These are phyloP conservation scores for Trifolium pratense DNA, from an alignment of 306 rosid genomes.

Conservation along the genomic window DNA sequence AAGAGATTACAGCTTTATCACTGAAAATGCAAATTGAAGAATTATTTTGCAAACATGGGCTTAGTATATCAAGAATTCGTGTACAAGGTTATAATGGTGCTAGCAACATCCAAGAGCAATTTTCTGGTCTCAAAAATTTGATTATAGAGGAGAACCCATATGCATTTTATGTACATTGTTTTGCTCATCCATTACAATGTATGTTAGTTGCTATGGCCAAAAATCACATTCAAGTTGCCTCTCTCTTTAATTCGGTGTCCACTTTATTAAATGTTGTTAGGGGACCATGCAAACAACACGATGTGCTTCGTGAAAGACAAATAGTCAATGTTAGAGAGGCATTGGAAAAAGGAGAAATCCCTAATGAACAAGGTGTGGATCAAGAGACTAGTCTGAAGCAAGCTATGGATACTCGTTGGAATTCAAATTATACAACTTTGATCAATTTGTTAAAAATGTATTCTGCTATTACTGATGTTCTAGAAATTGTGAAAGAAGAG, in stretches of 20 bases:
- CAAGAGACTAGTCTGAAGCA: slow-evolving; percentile 9
- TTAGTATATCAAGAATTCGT: slow-evolving; percentile 3
- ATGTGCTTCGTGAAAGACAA: slow-evolving; percentile 4
- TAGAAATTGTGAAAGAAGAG: slow-evolving; percentile 24
- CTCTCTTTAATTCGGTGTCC: background rate
- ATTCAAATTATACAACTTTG: background rate
- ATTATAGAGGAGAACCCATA: background rate
- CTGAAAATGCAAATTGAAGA: slow-evolving; percentile 28
- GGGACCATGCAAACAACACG: slow-evolving; percentile 9
- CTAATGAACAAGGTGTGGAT: slow-evolving; percentile 1
- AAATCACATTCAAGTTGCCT: slow-evolving; percentile 8
- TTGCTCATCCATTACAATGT: slow-evolving; percentile 11
- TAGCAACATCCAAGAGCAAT: slow-evolving; percentile 2
- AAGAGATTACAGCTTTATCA: slow-evolving; percentile 12
- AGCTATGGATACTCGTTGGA: background rate
- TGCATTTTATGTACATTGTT: slow-evolving; percentile 11
- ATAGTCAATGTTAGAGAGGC: slow-evolving; percentile 4
- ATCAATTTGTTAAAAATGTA: background rate
- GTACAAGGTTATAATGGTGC: slow-evolving; percentile 9
- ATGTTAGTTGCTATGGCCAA: slow-evolving; percentile 11
- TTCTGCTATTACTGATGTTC: background rate
- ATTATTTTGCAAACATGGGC: slow-evolving; percentile 17
- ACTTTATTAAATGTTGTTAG: slow-evolving; percentile 5
- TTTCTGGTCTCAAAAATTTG: slow-evolving; percentile 5
- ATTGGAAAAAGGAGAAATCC: background rate